Base-by-base conservation (phyloP, 2,329 filamentous ascomycete genomes). In the Aspergillus vadensis region DNA sequence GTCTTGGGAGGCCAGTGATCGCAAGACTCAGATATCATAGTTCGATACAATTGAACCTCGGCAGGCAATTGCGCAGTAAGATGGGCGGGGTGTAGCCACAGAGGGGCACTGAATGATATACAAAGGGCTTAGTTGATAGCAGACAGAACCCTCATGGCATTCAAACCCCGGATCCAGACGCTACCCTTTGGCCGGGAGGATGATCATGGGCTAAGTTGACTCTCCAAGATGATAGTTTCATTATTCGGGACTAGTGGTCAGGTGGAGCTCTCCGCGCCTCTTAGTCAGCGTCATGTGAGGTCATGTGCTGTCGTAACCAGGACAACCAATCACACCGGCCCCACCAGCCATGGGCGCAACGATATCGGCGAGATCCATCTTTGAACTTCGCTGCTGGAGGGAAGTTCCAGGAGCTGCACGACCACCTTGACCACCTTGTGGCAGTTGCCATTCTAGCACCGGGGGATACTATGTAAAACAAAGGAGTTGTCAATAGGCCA, bases 231-330 rank as follows among this genome's bases (percentile, higher is more conserved):
- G 53, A 32, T 52, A 55, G 44, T 55, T 56, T 57, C 50, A 43
- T 47, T 55, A 43, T 36, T 55, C 36, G 39, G 41, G 30, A 55
- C 51, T 36, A 55, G 48, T 59, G 49, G 50, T 55, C 53, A n/a
- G 32, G 63, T 63, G 61, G 64, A 60, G 55, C 60, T 56, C 36
- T 32, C 17, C 52, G 54, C 21, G 10, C 10, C 55, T 54, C 58
- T 67, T 60, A 68, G 48, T 68, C 61, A 68, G 19, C 49, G 21
- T 68, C 65, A 65, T 52, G 65, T 66, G 64, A 44, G 55, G 53
- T 64, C 63, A 62, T 51, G 60, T 68, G 63, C 23, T 14, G 3
- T 23, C 36, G 65, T 68, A 62, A 62, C 62, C 67, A 25, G 63
- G 67, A 56, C 67, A 69, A 69, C 67, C 62, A 66, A 66, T 66